Percentiles rank a stretch among this genome's conserved stretches.
Evolutionary conservation across 129 eudicot genomes (phyloP).

Genomic region (Cynara cardunculus): DNA sequence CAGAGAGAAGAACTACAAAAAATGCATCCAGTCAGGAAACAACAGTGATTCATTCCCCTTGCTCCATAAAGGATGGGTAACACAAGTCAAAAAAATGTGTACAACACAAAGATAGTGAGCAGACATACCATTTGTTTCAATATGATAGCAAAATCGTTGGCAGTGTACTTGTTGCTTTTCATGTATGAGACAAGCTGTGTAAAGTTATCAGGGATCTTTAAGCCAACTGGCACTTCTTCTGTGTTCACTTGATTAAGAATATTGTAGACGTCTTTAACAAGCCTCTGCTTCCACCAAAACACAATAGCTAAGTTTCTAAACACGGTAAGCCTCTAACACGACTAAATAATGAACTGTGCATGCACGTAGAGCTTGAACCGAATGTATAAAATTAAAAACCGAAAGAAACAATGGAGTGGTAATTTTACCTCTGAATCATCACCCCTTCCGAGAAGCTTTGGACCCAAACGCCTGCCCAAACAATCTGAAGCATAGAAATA

Average conservation of each 20-base stretch:
- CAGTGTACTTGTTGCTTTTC: conserved; percentile 71
- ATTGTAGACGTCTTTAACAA: conserved; percentile 81
- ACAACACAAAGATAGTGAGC: neutral
- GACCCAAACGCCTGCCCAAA: conserved; percentile 98
- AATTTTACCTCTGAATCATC: conserved; percentile 90
- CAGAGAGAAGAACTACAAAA: neutral
- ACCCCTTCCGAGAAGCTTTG: conserved; percentile 83
- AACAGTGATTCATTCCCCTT: neutral
- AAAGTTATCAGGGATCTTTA: conserved; percentile 80
- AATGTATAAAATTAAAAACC: neutral
- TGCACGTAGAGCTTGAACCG: neutral
- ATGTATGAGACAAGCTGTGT: conserved; percentile 83
- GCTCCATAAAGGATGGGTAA: neutral
- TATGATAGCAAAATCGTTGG: conserved; percentile 79
- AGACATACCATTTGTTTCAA: conserved; percentile 88
- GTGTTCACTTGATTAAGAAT: conserved; percentile 83
- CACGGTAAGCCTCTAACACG: neutral
- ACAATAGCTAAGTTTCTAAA: conserved; percentile 11
- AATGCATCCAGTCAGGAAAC: neutral
- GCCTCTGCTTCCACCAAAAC: conserved; percentile 54
- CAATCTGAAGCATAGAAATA: conserved; percentile 59
- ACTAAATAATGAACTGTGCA: neutral
- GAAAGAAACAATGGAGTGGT: neutral
- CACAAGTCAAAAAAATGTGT: neutral
- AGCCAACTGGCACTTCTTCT: conserved; percentile 64